Evolutionary conservation across 2,329 filamentous ascomycete genomes (phyloP).

Genomic region (Aspergillus sp.): DNA sequence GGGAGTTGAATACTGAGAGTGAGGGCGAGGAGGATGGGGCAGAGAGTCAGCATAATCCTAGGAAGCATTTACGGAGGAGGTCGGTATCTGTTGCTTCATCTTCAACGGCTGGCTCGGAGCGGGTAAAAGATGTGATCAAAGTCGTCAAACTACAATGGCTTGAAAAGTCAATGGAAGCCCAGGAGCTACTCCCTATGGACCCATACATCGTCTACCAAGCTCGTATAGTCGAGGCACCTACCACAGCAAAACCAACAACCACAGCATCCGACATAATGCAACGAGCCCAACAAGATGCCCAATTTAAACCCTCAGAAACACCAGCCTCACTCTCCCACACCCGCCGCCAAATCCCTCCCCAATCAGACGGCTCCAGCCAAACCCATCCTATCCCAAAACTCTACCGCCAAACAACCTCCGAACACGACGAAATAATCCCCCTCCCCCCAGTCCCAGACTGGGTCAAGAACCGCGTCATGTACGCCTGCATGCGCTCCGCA

Average conservation of each 20-base stretch:
- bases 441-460: constrained; percentile 65
- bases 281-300: constrained; percentile 47
- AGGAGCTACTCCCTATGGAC: constrained; percentile 39
- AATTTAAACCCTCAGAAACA: constrained; percentile 8
- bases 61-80: constrained; percentile 6
- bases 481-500: constrained; percentile 75
- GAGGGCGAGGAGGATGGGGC: constrained; percentile 21
- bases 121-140: constrained; percentile 31
- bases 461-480: constrained; percentile 56
- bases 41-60: constrained; percentile 7
- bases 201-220: constrained; percentile 49
- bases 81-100: neutral
- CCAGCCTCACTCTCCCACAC: constrained; percentile 7
- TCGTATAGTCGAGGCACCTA: constrained; percentile 33
- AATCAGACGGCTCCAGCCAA: constrained; percentile 19
- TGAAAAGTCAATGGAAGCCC: constrained; percentile 39
- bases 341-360: too few species aligned
- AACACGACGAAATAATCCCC: constrained; percentile 56
- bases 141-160: constrained; percentile 53
- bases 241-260: neutral
- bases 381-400: constrained; percentile 40
- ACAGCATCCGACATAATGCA: constrained; percentile 39
- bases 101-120: constrained; percentile 2
- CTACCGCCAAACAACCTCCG: constrained; percentile 66
- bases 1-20: constrained; percentile 18